Conservation (phyloP, 306 rosid genomes). For the Quercus berberidifolia region DNA sequence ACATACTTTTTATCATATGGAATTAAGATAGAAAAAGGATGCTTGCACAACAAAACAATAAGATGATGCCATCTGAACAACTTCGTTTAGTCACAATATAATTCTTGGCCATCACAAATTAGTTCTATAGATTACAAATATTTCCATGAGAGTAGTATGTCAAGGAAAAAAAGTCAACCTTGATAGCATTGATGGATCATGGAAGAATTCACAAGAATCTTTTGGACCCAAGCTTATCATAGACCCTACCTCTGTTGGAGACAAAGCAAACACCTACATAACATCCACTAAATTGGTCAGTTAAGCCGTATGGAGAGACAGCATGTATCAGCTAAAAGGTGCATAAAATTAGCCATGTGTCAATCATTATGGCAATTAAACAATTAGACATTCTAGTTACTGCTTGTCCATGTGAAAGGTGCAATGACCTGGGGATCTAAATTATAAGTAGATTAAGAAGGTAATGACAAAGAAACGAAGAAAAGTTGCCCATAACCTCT, state of each 20-base stretch:
- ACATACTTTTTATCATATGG: slow-evolving; percentile 13
- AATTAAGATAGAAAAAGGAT: background rate
- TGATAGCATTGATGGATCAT: slow-evolving; percentile 83
- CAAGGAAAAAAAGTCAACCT: slow-evolving; percentile 47
- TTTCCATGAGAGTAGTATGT: background rate
- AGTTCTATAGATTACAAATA: background rate
- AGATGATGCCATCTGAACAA: slow-evolving; percentile 10
- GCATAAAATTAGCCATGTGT: slow-evolving; percentile 2
- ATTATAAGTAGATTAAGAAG: background rate
- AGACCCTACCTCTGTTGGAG: slow-evolving; percentile 85
- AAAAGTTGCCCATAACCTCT: background rate
- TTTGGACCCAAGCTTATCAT: slow-evolving; percentile 71
- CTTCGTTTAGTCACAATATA: slow-evolving; percentile 8
- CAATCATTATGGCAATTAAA: background rate
- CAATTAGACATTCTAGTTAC: slow-evolving; percentile 7
- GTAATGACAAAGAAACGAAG: background rate
- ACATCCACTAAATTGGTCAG: slow-evolving; percentile 3
- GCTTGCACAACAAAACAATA: background rate
- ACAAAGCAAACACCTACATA: slow-evolving; percentile 69
- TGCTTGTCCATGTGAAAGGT: background rate
- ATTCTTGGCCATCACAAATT: slow-evolving; percentile 9
- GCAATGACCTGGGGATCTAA: background rate
- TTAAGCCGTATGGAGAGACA: slow-evolving; percentile 8
- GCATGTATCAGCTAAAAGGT: background rate
- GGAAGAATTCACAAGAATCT: slow-evolving; percentile 90